Percentiles rank a stretch among this genome's conserved stretches.
phyloP scores from a whole-genome alignment of 441 rosid genomes.

The Arabidopsis hybrid region DNA sequence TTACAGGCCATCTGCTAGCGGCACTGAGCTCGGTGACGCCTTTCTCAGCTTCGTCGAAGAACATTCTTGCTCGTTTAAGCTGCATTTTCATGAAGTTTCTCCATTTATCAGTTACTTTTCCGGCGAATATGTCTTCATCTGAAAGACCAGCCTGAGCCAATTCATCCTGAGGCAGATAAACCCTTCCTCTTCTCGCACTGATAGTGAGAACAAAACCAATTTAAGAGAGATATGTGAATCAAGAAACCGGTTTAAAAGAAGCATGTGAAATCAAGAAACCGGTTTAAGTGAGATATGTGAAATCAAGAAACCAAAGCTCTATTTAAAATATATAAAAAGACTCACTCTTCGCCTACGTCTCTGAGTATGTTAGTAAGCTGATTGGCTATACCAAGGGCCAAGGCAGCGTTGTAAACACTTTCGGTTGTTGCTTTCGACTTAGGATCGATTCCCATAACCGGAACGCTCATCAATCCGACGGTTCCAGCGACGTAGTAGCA shows the following conservation, averaged over 20 bases:
- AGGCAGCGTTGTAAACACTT: constrained; percentile 79
- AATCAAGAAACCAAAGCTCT: constrained; percentile 14
- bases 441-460: constrained; percentile 88
- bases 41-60: constrained; percentile 82
- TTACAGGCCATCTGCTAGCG: constrained; percentile 92
- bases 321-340: not conserved
- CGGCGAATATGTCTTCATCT: constrained; percentile 79
- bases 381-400: constrained; percentile 85
- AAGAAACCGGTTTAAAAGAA: constrained; percentile 17
- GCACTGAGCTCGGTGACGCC: constrained; percentile 75
- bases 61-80: constrained; percentile 85
- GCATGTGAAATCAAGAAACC: constrained; percentile 10
- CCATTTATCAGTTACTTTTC: constrained; percentile 83
- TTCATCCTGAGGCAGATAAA: constrained; percentile 89
- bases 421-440: constrained; percentile 77
- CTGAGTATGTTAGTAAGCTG: constrained; percentile 94
- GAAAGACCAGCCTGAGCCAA: constrained; percentile 76
- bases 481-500: constrained; percentile 94
- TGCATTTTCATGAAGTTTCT: constrained; percentile 87
- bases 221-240: not conserved
- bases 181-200: constrained; percentile 88
- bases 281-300: constrained; percentile 6
- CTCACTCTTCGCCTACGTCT: constrained; percentile 94
- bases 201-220: constrained; percentile 7
- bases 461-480: constrained; percentile 88